Evolutionary conservation across 805 yeast species (phyloP), one percentile per base, ranked within the genome.

Genomic region (Metschnikowia gelsemii): DNA sequence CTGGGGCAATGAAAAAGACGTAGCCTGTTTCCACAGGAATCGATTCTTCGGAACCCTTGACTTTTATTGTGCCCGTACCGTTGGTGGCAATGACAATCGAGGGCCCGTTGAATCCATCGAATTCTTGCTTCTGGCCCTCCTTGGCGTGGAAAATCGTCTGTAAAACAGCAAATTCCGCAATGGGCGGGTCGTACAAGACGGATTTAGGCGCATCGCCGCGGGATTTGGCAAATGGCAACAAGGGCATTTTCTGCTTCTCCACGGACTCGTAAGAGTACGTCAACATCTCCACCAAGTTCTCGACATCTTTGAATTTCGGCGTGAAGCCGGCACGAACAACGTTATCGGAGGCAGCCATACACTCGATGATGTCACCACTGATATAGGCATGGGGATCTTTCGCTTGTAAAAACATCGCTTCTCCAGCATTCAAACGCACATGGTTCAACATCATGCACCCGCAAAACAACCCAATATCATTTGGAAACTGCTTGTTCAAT

Each of bases 311-410:
- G 73, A 91, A 93, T 66, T 93, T 93, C 48, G 99, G 99, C n/a
- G 99, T 93, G 74, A 93, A 93, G 11, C 99, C 99, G 3, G 97
- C 96, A 64, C 99, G 80, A 36, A 93, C 97, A 43, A 93, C 99
- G 58, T 93, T 93, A 64, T 93, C 99, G 29, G 95, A 84, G 7
- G 99, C 97, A 31, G 99, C 99, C 99, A 93, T 93, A 73, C 99
- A 93, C 72, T 93, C 99, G 59, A 93, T 90, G 54, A 93, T 93
- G 64, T 93, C 98, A 52, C 99, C 99, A 41, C 84, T 76, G 47
- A 93, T 91, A 67, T 93, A 93, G 24, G 99, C 99, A 66, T 93
- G 99, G 19, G 98, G 98, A 65, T 90, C 97, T 68, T 88, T 87
- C 32, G 99, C 98, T 60, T 87, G 88, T 62, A 93, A 75, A 61